Base-by-base conservation (phyloP, 805 yeast genomes). In the Barnettozyma vustinii region DNA sequence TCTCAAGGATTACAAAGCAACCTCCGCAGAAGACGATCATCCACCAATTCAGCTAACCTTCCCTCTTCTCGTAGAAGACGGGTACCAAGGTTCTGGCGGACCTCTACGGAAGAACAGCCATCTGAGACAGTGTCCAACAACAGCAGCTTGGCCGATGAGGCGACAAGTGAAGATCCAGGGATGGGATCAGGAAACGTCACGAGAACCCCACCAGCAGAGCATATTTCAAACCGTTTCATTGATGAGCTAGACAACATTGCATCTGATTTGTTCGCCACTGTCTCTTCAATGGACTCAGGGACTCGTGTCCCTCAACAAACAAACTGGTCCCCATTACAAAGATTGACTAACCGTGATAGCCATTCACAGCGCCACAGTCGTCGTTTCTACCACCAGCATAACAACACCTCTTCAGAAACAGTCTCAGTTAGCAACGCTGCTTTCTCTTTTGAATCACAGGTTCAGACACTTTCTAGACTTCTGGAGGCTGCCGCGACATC, bases 401-500 rank as follows among this genome's bases (percentile, higher is more conserved):
- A 25, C 26, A n/a, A 18, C 12, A 20, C 19, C 16, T 26, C 25
- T 36, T 12, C 45, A 5, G 40, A 26, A 9, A n/a, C 32, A 4
- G 21, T 26, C 26, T 20, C 46, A 13, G 16, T 32, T 6, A 42
- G 36, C n/a, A 40, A 37, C 16, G 25, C 33, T 7, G 37, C 47
- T 15, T 23, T 46, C 15, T 45, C 63, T 0, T 54, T 59, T 30
- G 55, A 55, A n/a, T 54, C 57, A 23, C 79, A 74, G 49, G 65
- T 74, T 1, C 66, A 69, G 15, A 68, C 73, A 66, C 60, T 74
- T 6, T 69, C 77, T 2, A 59, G 76, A 33, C 55, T 74, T 18
- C 53, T 74, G 27, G 74, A 75, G 18, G 57, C 72, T 19, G 78
- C 78, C 1, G 75, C 79, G 0, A 64, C 70, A 1, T 72, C 76